These are phyloP conservation scores for Colletotrichum lindemuthianum DNA, from an alignment of 2,329 filamentous ascomycete species.

Conservation along the genomic window DNA sequence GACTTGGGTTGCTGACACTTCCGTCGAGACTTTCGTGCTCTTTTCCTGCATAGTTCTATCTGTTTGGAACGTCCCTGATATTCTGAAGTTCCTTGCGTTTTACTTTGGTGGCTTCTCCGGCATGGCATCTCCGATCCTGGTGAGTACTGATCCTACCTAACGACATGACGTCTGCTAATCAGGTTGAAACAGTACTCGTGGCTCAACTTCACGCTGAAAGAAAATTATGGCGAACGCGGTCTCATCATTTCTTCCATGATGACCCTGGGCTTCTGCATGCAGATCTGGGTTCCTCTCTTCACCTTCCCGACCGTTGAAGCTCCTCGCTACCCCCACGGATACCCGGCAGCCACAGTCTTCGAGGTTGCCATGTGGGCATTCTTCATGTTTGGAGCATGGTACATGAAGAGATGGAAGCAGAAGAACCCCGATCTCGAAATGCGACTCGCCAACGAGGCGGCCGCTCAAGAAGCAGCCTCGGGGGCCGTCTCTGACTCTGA, in stretches of 20 bases:
- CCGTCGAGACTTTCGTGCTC: conserved; percentile 35
- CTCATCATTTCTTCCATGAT: conserved; percentile 47
- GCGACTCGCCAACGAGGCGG: conserved; percentile 25
- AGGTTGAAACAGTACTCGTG: conserved; percentile 40
- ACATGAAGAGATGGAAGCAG: conserved; percentile 41
- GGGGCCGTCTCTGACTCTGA: conserved; percentile 23
- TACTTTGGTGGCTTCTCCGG: conserved; percentile 45
- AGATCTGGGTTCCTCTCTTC: conserved; percentile 44
- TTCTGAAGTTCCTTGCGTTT: conserved; percentile 44
- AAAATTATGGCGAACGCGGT: conserved; percentile 45
- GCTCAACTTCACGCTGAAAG: conserved; percentile 45
- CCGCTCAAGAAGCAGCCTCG: background rate
- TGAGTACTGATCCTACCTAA: background rate
- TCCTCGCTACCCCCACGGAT: conserved; percentile 41
- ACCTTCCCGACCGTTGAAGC: conserved; percentile 43
- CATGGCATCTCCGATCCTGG: conserved; percentile 43
- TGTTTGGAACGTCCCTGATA: conserved; percentile 43
- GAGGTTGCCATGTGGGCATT: conserved; percentile 42
- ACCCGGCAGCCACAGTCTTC: conserved; percentile 41
- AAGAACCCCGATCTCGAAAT: conserved; percentile 39
- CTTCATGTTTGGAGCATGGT: conserved; percentile 42
- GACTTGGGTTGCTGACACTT: background rate
- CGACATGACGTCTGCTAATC: background rate
- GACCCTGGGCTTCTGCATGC: conserved; percentile 46
- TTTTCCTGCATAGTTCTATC: conserved; percentile 43